Evolutionary conservation across 441 rosid species (phyloP), one percentile per base, ranked within the genome.

Genomic region (Arabidopsis lyrata): DNA sequence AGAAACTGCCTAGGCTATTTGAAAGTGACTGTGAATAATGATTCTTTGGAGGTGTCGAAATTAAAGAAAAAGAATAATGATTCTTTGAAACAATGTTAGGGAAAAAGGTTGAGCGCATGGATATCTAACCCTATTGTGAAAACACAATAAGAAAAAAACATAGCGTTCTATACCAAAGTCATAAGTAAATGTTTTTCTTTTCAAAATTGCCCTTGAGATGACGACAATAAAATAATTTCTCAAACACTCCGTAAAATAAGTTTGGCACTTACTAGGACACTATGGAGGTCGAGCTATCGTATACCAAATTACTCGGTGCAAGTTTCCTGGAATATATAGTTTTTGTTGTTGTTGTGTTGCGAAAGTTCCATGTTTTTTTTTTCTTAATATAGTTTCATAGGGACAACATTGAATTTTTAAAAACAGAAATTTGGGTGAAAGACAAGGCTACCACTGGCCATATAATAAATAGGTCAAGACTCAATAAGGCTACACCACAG

Each of bases 401-500:
- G 69, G 64, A 68, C 64, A 74, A 10, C 63, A 67, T 20, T 74
- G 64, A 44, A 63, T 62, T n/a, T 34, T 5, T 27, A 61, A 55
- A 38, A 18, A 20, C 54, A 55, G 29, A 48, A 69, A 29, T 27
- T 38, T 29, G 66, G 75, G 55, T 48, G 66, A 69, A 47, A 59
- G 75, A 76, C 70, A 76, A 63, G 66, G 66, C 71, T 76, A 69
- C 31, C 67, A 66, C 39, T 74, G 47, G 55, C 18, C 55, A 38
- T 67, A 31, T 32, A 41, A 74, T 56, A 35, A 34, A 64, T 73
- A 56, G 70, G 66, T 56, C 72, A 73, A 73, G 13, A 47, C 34
- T 55, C 39, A 56, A 64, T 45, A 73, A 65, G 41, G 66, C 72
- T 73, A 65, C 59, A 70, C 76, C 56, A 76, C 76, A 76, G 56